Percentiles rank a stretch among this genome's conserved stretches.
These are phyloP conservation scores for Talaromyces marneffei DNA, from an alignment of 2,329 filamentous ascomycete species.

Conservation along the genomic window DNA sequence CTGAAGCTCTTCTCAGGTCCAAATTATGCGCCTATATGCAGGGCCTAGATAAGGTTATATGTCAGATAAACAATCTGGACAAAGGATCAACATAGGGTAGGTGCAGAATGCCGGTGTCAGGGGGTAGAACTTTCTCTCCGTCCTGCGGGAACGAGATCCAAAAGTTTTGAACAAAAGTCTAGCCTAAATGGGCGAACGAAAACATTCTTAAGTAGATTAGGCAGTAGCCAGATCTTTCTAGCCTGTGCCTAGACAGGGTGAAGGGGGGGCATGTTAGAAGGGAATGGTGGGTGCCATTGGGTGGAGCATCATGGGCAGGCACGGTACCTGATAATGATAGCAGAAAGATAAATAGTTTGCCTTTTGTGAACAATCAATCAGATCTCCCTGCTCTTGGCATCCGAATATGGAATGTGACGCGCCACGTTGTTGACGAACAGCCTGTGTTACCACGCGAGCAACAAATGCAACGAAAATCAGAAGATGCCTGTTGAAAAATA, in stretches of 20 bases:
- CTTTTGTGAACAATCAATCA: not conserved
- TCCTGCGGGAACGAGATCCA: not conserved
- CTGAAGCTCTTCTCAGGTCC: not conserved
- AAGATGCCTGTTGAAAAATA: not conserved
- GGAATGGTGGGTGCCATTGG: slow-evolving; percentile 2
- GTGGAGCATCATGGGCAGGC: slow-evolving; percentile 5
- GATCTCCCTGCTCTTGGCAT: not conserved
- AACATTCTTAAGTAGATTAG: slow-evolving; percentile 5
- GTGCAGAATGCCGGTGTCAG: not conserved
- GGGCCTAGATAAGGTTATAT: not conserved
- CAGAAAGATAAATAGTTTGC: not conserved
- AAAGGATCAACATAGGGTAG: not conserved
- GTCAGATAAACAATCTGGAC: not conserved
- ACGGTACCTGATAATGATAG: not conserved
- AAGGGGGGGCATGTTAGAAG: not conserved
- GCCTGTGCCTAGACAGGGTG: not conserved
- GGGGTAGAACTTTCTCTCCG: not conserved
- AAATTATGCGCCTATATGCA: not conserved
- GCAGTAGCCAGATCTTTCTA: not conserved
- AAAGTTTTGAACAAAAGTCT: not conserved
- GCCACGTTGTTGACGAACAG: slow-evolving; percentile 5
- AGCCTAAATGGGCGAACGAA: not conserved
- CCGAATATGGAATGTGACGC: slow-evolving; percentile 2
- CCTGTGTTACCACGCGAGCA: not conserved
- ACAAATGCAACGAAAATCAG: not conserved